phyloP scores from a whole-genome alignment of 768 basidiomycete species.

The Lenzites betulinus region DNA sequence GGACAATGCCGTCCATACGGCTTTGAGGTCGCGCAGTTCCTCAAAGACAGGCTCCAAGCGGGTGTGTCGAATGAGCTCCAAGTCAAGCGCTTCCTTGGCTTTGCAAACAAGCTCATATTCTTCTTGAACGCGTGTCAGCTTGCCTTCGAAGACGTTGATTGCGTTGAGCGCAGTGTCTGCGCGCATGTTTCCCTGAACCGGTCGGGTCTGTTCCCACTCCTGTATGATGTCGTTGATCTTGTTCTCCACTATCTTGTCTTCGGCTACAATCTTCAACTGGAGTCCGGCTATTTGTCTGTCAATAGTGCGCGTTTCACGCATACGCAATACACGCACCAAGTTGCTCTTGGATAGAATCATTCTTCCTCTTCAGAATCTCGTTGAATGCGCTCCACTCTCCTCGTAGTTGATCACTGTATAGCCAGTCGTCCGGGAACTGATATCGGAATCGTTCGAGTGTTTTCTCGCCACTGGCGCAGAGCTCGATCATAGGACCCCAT shows the following conservation, averaged over 20 bases:
- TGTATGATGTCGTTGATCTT: constrained; percentile 87
- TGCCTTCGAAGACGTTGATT: constrained; percentile 93
- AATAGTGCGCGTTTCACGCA: neutral
- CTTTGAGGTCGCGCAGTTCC: constrained; percentile 94
- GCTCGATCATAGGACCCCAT: constrained; percentile 96
- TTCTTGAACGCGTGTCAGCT: constrained; percentile 85
- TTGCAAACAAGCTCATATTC: constrained; percentile 94
- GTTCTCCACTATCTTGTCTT: constrained; percentile 97
- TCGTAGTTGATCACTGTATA: constrained; percentile 95
- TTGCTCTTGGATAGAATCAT: constrained; percentile 97
- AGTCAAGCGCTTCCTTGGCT: constrained; percentile 95
- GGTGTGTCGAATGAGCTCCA: constrained; percentile 87
- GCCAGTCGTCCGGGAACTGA: constrained; percentile 97
- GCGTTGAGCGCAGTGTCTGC: constrained; percentile 96
- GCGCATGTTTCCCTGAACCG: constrained; percentile 94
- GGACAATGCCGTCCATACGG: constrained; percentile 97
- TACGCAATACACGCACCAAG: constrained; percentile 57
- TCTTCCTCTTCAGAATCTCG: constrained; percentile 97
- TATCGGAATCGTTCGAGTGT: constrained; percentile 96
- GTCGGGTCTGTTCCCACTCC: constrained; percentile 96
- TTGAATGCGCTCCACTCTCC: constrained; percentile 99
- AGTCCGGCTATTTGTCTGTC: constrained; percentile 66
- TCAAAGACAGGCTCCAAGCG: constrained; percentile 94
- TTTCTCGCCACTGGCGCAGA: constrained; percentile 94
- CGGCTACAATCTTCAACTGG: constrained; percentile 99